Conservation (phyloP, 345 rosid species). For the Populus ilicifolia region DNA sequence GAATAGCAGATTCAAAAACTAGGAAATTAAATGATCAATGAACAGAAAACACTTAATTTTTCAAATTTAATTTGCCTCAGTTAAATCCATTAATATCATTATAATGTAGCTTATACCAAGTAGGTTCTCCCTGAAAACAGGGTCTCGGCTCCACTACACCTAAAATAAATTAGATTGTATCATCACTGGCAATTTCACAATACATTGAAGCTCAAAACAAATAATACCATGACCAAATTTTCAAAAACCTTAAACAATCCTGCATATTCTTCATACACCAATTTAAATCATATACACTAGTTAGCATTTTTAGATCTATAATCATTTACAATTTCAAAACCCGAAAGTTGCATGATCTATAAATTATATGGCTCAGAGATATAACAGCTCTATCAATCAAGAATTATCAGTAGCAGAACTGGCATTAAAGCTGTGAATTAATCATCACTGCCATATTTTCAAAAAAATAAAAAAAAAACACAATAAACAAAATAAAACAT, state of each 20-base stretch:
- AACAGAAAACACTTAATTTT: background rate
- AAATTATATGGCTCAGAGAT: constrained; percentile 44
- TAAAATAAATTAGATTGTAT: constrained; percentile 14
- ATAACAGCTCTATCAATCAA: constrained; percentile 77
- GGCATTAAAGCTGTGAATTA: constrained; percentile 63
- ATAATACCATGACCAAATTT: no score
- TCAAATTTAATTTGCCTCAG: constrained; percentile 7
- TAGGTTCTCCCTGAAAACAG: constrained; percentile 38
- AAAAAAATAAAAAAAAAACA: background rate
- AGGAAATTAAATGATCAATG: background rate
- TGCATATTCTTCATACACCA: no score
- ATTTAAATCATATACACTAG: no score
- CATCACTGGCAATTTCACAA: constrained; percentile 13
- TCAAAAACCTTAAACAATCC: no score
- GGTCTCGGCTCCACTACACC: constrained; percentile 33
- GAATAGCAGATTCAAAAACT: background rate
- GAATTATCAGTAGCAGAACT: constrained; percentile 98
- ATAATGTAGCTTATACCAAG: constrained; percentile 32
- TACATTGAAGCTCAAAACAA: constrained; percentile 25
- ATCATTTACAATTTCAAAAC: no score
- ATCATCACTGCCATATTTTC: constrained; percentile 43
- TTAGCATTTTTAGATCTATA: no score
- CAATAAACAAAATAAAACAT: background rate
- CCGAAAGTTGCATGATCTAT: background rate
- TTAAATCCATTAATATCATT: constrained; percentile 13